phyloP scores from a whole-genome alignment of 192 early-diverging fungal species.

The Chytriomyces confervae region DNA sequence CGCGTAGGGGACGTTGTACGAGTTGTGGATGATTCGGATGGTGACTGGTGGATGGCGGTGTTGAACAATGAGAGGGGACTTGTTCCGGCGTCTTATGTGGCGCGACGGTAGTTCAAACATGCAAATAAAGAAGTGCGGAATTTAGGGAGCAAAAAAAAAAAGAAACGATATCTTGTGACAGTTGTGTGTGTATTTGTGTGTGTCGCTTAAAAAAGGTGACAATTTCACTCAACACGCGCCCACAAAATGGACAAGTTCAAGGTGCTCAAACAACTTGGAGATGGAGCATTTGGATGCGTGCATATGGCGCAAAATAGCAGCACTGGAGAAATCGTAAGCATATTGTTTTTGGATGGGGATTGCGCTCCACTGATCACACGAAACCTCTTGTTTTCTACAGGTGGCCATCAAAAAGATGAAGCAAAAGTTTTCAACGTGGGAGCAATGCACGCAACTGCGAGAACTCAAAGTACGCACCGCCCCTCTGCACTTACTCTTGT shows the following conservation, averaged over 20 bases:
- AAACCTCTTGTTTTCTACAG: constrained; percentile 45
- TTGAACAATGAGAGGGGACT: constrained; percentile 18
- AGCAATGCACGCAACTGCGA: constrained; percentile 71
- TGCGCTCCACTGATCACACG: not conserved
- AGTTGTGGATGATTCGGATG: constrained; percentile 66
- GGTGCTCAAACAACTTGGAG: constrained; percentile 73
- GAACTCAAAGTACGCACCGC: constrained; percentile 71
- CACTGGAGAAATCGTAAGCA: constrained; percentile 69
- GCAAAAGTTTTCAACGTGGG: constrained; percentile 72
- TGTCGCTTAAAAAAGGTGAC: no score
- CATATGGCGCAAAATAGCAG: constrained; percentile 66
- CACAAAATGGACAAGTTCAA: constrained; percentile 61
- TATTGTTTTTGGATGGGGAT: not conserved
- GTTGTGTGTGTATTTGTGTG: no score
- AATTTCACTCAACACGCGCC: no score
- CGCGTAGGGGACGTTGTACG: constrained; percentile 84
- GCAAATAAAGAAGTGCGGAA: no score
- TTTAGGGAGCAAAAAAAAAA: no score
- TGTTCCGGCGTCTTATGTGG: constrained; percentile 32
- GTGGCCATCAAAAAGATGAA: constrained; percentile 93
- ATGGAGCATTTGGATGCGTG: constrained; percentile 84
- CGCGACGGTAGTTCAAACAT: not conserved
- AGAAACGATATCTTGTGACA: no score
- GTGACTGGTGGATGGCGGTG: constrained; percentile 32
- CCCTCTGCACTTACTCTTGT: not conserved